A percentile compares a stretch with the other conserved stretches of the same genome.
Conservation (phyloP, 164 flowering plant species). For the Kalanchoe fedtschenkoi region DNA sequence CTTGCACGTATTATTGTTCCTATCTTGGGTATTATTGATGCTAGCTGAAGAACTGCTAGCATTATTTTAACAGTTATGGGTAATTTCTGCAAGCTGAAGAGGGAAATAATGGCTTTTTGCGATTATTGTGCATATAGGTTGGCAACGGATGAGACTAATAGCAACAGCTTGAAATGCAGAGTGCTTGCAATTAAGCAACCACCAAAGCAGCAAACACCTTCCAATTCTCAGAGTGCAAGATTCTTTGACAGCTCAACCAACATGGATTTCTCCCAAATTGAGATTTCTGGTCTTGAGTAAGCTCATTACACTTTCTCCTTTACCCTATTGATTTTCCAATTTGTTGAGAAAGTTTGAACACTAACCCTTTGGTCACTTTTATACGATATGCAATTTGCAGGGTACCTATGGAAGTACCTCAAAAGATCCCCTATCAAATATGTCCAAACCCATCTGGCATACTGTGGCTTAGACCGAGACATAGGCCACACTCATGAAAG, state of each 20-base stretch:
- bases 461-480: constrained; percentile 57
- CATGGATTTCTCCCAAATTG: constrained; percentile 59
- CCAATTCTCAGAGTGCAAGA: not conserved
- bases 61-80: not conserved
- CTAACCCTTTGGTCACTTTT: not conserved
- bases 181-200: constrained; percentile 71
- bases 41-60: not conserved
- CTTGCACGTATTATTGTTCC: not conserved
- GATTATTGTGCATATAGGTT: constrained; percentile 25
- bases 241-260: constrained; percentile 3
- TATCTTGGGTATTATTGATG: not conserved
- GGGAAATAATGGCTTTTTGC: constrained; percentile 1
- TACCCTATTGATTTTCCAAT: not conserved
- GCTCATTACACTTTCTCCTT: constrained; percentile 8
- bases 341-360: not conserved
- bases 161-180: constrained; percentile 52
- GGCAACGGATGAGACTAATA: constrained; percentile 32
- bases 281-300: constrained; percentile 44
- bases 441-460: constrained; percentile 55
- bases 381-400: constrained; percentile 27
- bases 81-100: not conserved
- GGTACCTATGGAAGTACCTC: constrained; percentile 27
- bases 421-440: constrained; percentile 42
- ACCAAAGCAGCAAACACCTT: constrained; percentile 6
- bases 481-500: constrained; percentile 18